Evolutionary conservation across 1,139 yeast species (phyloP).

Genomic region (Nakaseomyces bracarensis): DNA sequence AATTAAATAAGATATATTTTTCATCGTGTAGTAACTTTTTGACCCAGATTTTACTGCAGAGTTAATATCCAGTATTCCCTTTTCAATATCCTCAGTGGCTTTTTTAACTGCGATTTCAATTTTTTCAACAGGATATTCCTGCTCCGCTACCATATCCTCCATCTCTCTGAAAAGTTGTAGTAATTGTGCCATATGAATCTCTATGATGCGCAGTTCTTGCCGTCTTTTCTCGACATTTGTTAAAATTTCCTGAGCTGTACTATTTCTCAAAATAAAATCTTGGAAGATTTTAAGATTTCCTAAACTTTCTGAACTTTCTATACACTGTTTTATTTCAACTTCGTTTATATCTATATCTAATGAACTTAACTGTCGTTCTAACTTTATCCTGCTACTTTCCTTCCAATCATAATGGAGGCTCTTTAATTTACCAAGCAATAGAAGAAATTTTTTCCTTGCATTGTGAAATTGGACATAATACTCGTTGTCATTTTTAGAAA

Average conservation of each 20-base stretch:
- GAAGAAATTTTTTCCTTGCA: conserved; percentile 75
- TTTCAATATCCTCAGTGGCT: conserved; percentile 85
- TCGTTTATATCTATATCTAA: conserved; percentile 90
- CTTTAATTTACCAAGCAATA: conserved; percentile 77
- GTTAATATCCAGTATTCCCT: conserved; percentile 88
- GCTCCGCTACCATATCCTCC: conserved; percentile 94
- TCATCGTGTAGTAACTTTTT: conserved; percentile 84
- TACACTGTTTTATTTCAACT: conserved; percentile 72
- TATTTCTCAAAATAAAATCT: conserved; percentile 84
- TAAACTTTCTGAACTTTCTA: conserved; percentile 58
- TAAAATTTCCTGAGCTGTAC: conserved; percentile 91
- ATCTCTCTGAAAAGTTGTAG: conserved; percentile 91
- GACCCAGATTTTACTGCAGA: conserved; percentile 83
- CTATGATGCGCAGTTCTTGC: conserved; percentile 88
- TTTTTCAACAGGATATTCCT: conserved; percentile 78
- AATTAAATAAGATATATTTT: conserved; percentile 71
- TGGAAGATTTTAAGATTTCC: conserved; percentile 90
- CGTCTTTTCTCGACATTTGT: conserved; percentile 96
- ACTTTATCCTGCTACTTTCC: conserved; percentile 76
- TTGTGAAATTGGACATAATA: conserved; percentile 87
- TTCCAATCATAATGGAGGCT: conserved; percentile 79
- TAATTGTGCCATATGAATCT: conserved; percentile 90
- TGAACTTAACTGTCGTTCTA: conserved; percentile 86
- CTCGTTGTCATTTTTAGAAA: conserved; percentile 61
- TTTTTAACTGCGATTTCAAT: conserved; percentile 71